Evolutionary conservation across 352 stramenopile genomes (phyloP).

Genomic region (Phytophthora pistaciae): DNA sequence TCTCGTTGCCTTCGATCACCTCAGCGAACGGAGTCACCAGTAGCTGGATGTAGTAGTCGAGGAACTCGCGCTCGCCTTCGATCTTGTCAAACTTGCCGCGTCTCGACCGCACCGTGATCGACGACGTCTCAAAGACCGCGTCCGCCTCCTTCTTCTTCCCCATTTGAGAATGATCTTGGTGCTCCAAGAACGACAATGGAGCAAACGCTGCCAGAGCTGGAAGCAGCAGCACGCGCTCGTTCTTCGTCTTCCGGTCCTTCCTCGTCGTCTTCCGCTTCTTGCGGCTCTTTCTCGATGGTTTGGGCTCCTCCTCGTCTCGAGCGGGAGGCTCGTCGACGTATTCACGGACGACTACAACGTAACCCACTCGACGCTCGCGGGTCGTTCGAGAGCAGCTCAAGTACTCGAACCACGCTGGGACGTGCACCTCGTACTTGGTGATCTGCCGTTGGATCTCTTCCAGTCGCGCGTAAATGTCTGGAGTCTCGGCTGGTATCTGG

Average conservation of each 20-base stretch:
- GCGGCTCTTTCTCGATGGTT: background rate
- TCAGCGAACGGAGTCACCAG: constrained; percentile 11
- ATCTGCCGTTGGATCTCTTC: constrained; percentile 41
- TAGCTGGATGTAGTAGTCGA: constrained; percentile 46
- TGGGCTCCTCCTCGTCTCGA: background rate
- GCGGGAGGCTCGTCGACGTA: constrained; percentile 1
- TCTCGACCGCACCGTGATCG: constrained; percentile 48
- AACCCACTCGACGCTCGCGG: constrained; percentile 57
- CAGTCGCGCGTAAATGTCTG: constrained; percentile 17
- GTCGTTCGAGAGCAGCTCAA: constrained; percentile 46
- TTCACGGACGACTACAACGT: constrained; percentile 50
- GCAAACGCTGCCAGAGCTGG: constrained; percentile 48
- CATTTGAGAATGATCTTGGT: constrained; percentile 26
- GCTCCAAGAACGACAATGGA: constrained; percentile 51
- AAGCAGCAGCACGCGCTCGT: constrained; percentile 50
- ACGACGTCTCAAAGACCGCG: constrained; percentile 28
- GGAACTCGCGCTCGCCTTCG: constrained; percentile 51
- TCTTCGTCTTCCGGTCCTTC: constrained; percentile 9
- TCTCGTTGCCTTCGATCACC: constrained; percentile 8
- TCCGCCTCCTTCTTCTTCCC: constrained; percentile 10
- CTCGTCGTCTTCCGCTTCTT: background rate
- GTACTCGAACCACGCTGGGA: constrained; percentile 69
- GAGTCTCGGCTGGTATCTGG: background rate
- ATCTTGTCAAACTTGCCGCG: constrained; percentile 38
- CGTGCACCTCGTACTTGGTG: constrained; percentile 39